A percentile compares a stretch with the other conserved stretches of the same genome.
phyloP scores from a whole-genome alignment of 2,329 filamentous ascomycete genomes.

The Chaetomium sp. region DNA sequence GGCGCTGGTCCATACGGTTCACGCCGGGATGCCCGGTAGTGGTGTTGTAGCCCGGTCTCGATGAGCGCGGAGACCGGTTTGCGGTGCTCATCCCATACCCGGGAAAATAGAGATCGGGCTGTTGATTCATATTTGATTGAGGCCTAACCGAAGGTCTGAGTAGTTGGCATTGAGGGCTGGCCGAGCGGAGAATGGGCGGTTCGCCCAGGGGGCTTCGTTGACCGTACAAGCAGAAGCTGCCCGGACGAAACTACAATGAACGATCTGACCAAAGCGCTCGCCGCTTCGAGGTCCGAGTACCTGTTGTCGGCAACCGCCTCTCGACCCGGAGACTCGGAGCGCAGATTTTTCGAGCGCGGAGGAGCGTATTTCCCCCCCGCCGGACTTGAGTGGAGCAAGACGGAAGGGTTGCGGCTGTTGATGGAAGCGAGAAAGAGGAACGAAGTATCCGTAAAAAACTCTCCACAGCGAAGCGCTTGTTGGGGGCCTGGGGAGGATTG shows the following conservation, averaged over 20 bases:
- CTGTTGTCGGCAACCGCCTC: slow-evolving; percentile 5
- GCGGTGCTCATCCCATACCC: slow-evolving; percentile 21
- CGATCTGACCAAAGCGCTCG: not conserved
- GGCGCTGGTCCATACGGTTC: slow-evolving; percentile 25
- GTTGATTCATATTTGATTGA: slow-evolving; percentile 22
- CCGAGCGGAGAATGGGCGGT: slow-evolving; percentile 10
- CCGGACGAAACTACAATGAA: not conserved
- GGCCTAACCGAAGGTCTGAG: slow-evolving; percentile 10
- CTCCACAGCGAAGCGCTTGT: slow-evolving; percentile 15
- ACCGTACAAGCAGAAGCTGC: not conserved
- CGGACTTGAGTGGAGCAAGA: slow-evolving; percentile 11
- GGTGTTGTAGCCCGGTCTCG: slow-evolving; percentile 27
- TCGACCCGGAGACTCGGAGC: slow-evolving; percentile 6
- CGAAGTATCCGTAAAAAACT: slow-evolving; percentile 5
- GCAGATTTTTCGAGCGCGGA: slow-evolving; percentile 23
- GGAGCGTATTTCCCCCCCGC: slow-evolving; percentile 20
- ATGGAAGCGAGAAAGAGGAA: slow-evolving; percentile 11
- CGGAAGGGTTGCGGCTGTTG: slow-evolving; percentile 16
- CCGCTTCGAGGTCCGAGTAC: not conserved
- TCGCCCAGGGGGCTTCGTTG: not conserved
- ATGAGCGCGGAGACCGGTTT: slow-evolving; percentile 25
- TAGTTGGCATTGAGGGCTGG: slow-evolving; percentile 14
- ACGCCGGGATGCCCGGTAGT: slow-evolving; percentile 23
- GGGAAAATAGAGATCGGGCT: slow-evolving; percentile 21
- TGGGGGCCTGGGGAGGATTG: slow-evolving; percentile 3